Base-by-base conservation (phyloP, 2,329 filamentous ascomycete species). In the Talaromyces marneffei region DNA sequence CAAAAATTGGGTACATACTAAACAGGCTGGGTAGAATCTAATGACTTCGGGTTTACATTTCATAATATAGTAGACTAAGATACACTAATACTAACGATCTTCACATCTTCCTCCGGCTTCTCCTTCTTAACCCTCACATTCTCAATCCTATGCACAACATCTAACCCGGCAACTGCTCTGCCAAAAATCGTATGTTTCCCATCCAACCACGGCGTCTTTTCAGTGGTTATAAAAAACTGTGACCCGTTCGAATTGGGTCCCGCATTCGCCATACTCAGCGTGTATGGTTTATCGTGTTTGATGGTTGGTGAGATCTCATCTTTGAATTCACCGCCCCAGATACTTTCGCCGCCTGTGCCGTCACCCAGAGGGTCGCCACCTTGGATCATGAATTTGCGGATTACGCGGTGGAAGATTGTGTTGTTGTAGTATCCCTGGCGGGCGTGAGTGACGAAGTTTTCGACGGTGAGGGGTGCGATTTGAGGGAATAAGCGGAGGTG, bases 141-240 rank as follows among this genome's bases (percentile, higher is more conserved):
- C 78, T 99, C 94, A 72, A 99, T 99, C 79, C 88, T 91, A 75
- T 97, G 92, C 63, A 99, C 87, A 20, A 99, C 91, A 74, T 99
- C 94, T 72, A 97, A 79, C 0, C 94, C 94, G 72, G 92, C 89
- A 39, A 93, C 88, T 0, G 91, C 92, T 42, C 94, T 83, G 0
- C 94, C 94, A 72, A 99, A 99, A 58, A 99, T 90, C 0, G 93
- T 97, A 74, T 99, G 94, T 75, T 97, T 96, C 65, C 89, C 88
- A 73, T 99, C 94, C 57, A 99, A 78, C 94, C 94, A 99, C 5
- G 92, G 88, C 80, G 94, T 92, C 79, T 96, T 96, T 76, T 97
- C 95, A 0, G 93, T 97, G 0, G 94, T 99, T 67, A 99, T 96
- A 70, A 99, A 99, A 74, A 99, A 99, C 74, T 99, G 94, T 70